These are phyloP conservation scores for Plasmodium yoelii DNA, from an alignment of 169 alveolate species.

Conservation along the genomic window DNA sequence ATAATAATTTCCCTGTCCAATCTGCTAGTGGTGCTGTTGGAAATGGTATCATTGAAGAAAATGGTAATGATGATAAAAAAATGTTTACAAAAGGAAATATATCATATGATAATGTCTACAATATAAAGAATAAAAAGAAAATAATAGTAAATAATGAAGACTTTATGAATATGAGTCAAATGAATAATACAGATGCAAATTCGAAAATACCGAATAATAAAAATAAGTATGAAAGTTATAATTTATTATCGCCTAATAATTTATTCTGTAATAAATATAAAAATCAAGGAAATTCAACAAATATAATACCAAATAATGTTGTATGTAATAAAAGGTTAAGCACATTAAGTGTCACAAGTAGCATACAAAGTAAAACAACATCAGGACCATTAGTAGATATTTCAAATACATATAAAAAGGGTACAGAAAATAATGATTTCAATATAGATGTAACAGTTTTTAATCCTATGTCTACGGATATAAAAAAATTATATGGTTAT, in stretches of 20 bases:
- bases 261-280: conserved; percentile 44
- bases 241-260: conserved; percentile 32
- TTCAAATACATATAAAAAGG: conserved; percentile 30
- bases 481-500: conserved; percentile 50
- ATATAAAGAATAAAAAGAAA: conserved; percentile 4
- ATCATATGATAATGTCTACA: background rate
- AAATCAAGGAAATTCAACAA: conserved; percentile 31
- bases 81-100: conserved; percentile 9
- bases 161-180: conserved; percentile 5
- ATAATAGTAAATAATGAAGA: conserved; percentile 10
- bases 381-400: conserved; percentile 39
- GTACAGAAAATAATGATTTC: conserved; percentile 31
- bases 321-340: conserved; percentile 10
- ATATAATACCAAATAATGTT: conserved; percentile 18
- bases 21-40: background rate
- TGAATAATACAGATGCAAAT: conserved; percentile 8
- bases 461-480: conserved; percentile 76
- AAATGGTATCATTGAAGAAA: background rate
- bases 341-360: conserved; percentile 25
- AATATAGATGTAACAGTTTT: conserved; percentile 61
- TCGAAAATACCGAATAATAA: conserved; percentile 2
- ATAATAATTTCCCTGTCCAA: background rate
- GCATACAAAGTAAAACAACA: conserved; percentile 54
- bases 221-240: conserved; percentile 48
- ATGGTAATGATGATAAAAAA: conserved; percentile 10